These are phyloP conservation scores for Lactifluus echinatus DNA, from an alignment of 768 basidiomycete genomes.

Conservation along the genomic window DNA sequence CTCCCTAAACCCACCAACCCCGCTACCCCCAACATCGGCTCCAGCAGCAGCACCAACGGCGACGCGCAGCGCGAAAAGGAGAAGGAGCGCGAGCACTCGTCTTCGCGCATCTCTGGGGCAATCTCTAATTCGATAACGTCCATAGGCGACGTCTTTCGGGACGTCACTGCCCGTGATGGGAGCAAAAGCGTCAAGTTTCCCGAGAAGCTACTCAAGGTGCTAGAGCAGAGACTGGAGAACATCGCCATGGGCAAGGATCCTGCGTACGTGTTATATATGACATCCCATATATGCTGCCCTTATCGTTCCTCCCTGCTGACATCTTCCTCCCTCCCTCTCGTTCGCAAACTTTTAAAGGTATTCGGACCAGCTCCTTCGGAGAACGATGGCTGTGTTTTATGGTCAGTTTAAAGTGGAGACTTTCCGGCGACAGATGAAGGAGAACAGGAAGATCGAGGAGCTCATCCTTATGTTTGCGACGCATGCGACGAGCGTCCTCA, in stretches of 20 bases:
- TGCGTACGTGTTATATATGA: conserved; percentile 57
- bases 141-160: conserved; percentile 75
- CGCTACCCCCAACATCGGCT: conserved; percentile 20
- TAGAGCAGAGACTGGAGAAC: conserved; percentile 83
- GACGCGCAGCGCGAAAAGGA: conserved; percentile 37
- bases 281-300: too few species aligned
- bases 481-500: conserved; percentile 76
- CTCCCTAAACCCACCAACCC: conserved; percentile 43
- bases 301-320: too few species aligned
- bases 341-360: conserved; percentile 46
- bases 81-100: conserved; percentile 57
- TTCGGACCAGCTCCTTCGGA: conserved; percentile 80
- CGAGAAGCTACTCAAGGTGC: conserved; percentile 83
- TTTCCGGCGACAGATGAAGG: conserved; percentile 87
- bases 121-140: conserved; percentile 46
- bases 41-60: conserved; percentile 10
- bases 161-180: conserved; percentile 50
- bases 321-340: not conserved
- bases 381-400: conserved; percentile 90
- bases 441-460: conserved; percentile 95
- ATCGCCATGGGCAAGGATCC: conserved; percentile 92
- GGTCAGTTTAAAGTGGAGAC: conserved; percentile 78
- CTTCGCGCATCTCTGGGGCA: conserved; percentile 49
- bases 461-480: conserved; percentile 95
- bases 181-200: conserved; percentile 88